Evolutionary conservation across 371 early-diverging fungal species (phyloP).

Genomic region (Basidiobolus heterosporus): DNA sequence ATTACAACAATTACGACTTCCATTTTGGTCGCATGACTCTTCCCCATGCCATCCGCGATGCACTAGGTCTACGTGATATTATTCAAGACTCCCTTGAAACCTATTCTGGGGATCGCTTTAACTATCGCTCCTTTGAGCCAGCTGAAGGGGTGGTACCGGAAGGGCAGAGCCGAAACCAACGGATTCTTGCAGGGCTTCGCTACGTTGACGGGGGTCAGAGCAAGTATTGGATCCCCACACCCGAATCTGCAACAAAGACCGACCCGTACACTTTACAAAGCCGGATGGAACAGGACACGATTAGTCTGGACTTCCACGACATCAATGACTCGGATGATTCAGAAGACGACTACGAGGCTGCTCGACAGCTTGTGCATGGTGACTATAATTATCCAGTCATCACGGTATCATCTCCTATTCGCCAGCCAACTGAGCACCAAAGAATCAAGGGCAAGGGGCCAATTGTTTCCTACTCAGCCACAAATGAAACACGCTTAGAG

Average conservation of each 20-base stretch:
- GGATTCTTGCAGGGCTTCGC: conserved; percentile 61
- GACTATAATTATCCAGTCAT: conserved; percentile 35
- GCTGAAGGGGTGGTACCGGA: conserved; percentile 42
- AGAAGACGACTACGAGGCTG: conserved; percentile 18
- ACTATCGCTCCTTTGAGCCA: conserved; percentile 65
- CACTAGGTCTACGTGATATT: conserved; percentile 69
- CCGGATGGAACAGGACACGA: not conserved
- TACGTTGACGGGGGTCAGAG: conserved; percentile 54
- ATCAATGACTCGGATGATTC: conserved; percentile 8
- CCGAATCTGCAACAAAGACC: not conserved
- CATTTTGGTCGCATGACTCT: conserved; percentile 64
- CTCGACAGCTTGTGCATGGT: conserved; percentile 25
- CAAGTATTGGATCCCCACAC: conserved; percentile 49
- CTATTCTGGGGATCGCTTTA: conserved; percentile 56
- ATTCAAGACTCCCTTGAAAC: conserved; percentile 64
- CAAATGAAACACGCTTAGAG: no score
- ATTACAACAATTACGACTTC: conserved; percentile 39
- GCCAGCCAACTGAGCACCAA: not conserved
- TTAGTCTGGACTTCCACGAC: not conserved
- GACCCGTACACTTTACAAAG: not conserved
- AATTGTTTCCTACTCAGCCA: no score
- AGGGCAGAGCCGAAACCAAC: conserved; percentile 33
- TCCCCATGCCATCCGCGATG: conserved; percentile 59
- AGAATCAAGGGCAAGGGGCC: no score
- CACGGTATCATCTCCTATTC: not conserved